Base-by-base conservation (phyloP, 371 early-diverging fungal genomes). In the Scutellospora calospora region DNA sequence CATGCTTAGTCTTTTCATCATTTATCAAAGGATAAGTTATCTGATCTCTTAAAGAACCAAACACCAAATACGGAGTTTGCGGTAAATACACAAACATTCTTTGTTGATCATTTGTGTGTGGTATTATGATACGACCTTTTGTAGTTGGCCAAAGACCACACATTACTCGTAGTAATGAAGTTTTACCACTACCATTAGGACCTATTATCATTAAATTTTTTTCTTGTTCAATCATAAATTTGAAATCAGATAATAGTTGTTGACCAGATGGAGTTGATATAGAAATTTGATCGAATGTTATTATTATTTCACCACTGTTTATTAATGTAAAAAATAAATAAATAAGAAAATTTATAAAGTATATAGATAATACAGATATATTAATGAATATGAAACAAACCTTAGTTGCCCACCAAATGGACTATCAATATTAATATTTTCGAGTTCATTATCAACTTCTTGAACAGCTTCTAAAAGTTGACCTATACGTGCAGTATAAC, bases 401-500 rank as follows among this genome's bases (percentile, higher is more conserved):
- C 60, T 45, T 20, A 35, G 60, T 11, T 29, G 52, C 52, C 45
- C 22, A 71, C 29, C 62, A 33, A 27, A 74, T 41, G 59, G 5
- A 65, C 14, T 35, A 31, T 45, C 65, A 12, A 73, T n/a, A n/a
- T 80, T 52, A 52, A 35, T 22, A 35, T 80, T 49, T 31, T 80
- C 75, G 20, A 63, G 22, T 14, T 74, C 33, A 8, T 74, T 55
- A 20, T 74, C 41, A 52, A 80, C 63, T 5, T 74, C 75, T 20
- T 93, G 91, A 20, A 94, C 81, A 0, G 88, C 90, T 80, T 96
- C 96, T 81, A 95, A 85, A 14, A 97, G 84, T 81, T 94, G 94
- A n/a, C 89, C 91, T 6, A 97, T 87, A 87, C 98, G 97, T n/a
- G 94, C 90, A 2, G 93, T 89, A 83, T 94, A 95, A 5, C 98